Conservation (phyloP, 768 basidiomycete genomes). For the Artomyces pyxidatus region DNA sequence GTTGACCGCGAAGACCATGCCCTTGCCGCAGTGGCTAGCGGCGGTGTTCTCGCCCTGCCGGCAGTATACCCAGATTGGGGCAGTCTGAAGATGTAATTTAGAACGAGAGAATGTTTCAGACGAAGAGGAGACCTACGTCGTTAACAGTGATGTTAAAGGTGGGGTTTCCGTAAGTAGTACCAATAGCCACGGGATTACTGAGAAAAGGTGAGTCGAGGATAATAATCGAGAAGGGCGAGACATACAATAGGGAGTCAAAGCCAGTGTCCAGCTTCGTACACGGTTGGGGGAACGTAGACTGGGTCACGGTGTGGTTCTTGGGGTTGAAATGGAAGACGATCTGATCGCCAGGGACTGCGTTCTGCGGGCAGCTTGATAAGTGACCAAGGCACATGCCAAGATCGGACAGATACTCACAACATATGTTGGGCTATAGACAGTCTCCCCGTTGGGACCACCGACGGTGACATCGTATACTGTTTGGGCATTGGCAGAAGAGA, state of each 20-base stretch:
- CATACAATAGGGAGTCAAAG: slow-evolving; percentile 24
- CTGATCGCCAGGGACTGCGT: slow-evolving; percentile 12
- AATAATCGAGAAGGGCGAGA: neutral
- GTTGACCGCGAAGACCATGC: slow-evolving; percentile 27
- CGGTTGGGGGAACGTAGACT: slow-evolving; percentile 21
- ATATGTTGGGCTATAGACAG: neutral
- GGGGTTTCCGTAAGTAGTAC: slow-evolving; percentile 1
- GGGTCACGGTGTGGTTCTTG: slow-evolving; percentile 26
- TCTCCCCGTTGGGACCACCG: slow-evolving; percentile 2
- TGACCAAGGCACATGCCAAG: neutral
- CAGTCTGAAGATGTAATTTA: neutral
- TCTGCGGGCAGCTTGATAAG: neutral
- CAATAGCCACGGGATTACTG: slow-evolving; percentile 20
- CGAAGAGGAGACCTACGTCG: slow-evolving; percentile 10
- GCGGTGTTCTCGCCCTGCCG: slow-evolving; percentile 11
- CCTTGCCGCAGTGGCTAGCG: slow-evolving; percentile 14
- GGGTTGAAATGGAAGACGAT: slow-evolving; percentile 20
- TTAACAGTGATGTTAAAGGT: slow-evolving; percentile 19
- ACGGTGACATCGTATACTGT: neutral
- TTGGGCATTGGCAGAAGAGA: slow-evolving; percentile 2
- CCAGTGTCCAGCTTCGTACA: slow-evolving; percentile 18
- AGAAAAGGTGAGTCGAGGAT: neutral
- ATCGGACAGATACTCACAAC: neutral
- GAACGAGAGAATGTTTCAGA: too few relatives aligned
- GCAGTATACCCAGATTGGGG: slow-evolving; percentile 22